Conservation (phyloP, 2,329 filamentous ascomycete genomes). For the Aspergillus fijiensis region DNA sequence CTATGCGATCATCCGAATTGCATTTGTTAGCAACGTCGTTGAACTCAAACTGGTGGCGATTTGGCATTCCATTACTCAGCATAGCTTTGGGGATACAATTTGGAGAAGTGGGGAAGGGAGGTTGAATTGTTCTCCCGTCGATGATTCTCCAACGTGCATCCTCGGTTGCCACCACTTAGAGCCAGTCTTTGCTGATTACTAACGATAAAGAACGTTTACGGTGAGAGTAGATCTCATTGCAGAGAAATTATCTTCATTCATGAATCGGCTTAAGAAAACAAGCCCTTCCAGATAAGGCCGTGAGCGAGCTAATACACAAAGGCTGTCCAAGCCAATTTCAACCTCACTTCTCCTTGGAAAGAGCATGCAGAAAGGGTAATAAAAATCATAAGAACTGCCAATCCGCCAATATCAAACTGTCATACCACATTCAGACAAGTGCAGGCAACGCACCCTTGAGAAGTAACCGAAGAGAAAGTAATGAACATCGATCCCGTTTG, state of each 20-base stretch:
- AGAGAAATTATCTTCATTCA: neutral
- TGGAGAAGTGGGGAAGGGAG: too few relatives aligned
- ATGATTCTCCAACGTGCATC: too few relatives aligned
- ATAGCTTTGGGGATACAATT: too few relatives aligned
- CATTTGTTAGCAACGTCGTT: too few relatives aligned
- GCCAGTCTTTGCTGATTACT: too few relatives aligned
- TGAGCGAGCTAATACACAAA: conserved; percentile 1
- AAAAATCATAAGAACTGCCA: neutral
- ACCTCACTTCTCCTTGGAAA: neutral
- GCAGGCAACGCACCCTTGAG: conserved; percentile 1
- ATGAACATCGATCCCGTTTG: conserved; percentile 23
- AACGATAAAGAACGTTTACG: too few relatives aligned
- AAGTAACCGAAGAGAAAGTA: neutral
- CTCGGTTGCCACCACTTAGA: too few relatives aligned
- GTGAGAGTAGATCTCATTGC: too few relatives aligned
- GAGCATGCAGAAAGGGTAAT: conserved; percentile 5
- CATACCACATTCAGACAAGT: conserved; percentile 3
- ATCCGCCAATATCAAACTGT: conserved; percentile 5
- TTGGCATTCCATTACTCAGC: too few relatives aligned
- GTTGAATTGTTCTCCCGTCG: too few relatives aligned
- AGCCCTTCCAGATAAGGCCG: neutral
- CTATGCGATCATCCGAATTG: too few relatives aligned
- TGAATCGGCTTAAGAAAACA: neutral
- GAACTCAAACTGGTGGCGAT: too few relatives aligned
- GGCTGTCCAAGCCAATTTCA: neutral